Base-by-base conservation (phyloP, 176 grass and related monocot genomes). In the Juncus effusus region DNA sequence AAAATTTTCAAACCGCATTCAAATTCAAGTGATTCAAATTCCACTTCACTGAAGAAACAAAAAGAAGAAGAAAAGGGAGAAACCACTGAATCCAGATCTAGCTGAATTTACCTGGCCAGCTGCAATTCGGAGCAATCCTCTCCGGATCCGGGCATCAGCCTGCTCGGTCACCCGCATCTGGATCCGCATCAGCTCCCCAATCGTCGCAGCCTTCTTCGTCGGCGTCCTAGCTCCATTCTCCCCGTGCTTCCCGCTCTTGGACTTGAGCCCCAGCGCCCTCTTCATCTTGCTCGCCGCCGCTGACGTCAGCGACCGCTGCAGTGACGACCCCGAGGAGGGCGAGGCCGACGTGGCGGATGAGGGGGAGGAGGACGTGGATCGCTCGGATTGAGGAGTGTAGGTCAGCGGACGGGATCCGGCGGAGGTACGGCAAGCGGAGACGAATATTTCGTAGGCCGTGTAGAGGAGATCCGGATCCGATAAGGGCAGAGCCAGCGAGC, bases 251-350 rank as follows among this genome's bases (percentile, higher is more conserved):
- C 79, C 79, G 73, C 84, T 86, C 75, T 84, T 87, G 55, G 93
- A 92, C 75, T 82, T 91, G 51, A 97, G 77, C 12, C 88, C 93
- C 38, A 97, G 88, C 35, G 93, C 93, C 88, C 82, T 92, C 82
- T 97, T 97, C 82, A 97, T 83, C 88, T 97, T 97, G 78, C 93
- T 97, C 41, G 93, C 88, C 16, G 93, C 88, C 12, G 88, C 80
- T 13, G 93, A 97, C 64, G 93, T 97, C 40, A 97, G 77, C 50
- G 93, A 92, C 55, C 82, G 82, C 79, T 97, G 93, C 59, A 92
- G 75, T 56, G 85, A 80, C 3, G 93, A 85, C 42, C 64, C 36
- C 0, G 78, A 73, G 11, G 28, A 66, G 6, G 63, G 37, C 2
- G 81, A 80, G 0, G 84, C 61, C 0, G 79, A 5, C 7, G 84